Conservation (phyloP, 1,284 basidiomycete genomes). For the Inonotus hispidus region DNA sequence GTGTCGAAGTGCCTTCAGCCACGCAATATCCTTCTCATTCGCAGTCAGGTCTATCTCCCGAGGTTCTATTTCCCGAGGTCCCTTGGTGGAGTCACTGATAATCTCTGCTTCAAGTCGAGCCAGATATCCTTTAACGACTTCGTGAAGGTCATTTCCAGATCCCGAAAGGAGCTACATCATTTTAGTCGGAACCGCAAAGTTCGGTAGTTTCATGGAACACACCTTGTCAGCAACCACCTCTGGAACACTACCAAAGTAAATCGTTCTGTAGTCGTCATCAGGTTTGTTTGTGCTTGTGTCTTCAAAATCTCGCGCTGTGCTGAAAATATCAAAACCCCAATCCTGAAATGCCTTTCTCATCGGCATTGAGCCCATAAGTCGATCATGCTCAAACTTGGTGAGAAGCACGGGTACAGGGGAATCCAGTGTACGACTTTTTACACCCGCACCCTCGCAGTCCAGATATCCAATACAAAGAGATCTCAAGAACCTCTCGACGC, state of each 20-base stretch:
- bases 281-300: slow-evolving; percentile 27
- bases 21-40: slow-evolving; percentile 34
- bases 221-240: slow-evolving; percentile 69
- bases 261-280: slow-evolving; percentile 47
- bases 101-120: slow-evolving; percentile 37
- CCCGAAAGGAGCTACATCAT: slow-evolving; percentile 45
- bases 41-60: neutral
- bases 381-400: slow-evolving; percentile 52
- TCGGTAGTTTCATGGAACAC: slow-evolving; percentile 17
- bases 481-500: slow-evolving; percentile 78
- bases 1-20: slow-evolving; percentile 69
- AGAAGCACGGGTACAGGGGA: slow-evolving; percentile 58
- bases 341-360: slow-evolving; percentile 46
- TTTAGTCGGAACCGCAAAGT: slow-evolving; percentile 4
- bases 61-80: neutral
- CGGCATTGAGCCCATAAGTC: slow-evolving; percentile 37
- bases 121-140: slow-evolving; percentile 62
- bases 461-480: slow-evolving; percentile 66
- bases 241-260: slow-evolving; percentile 54
- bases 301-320: slow-evolving; percentile 24
- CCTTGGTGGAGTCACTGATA: slow-evolving; percentile 5
- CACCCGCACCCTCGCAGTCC: slow-evolving; percentile 30
- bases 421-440: slow-evolving; percentile 38
- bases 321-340: slow-evolving; percentile 65
- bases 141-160: slow-evolving; percentile 53